phyloP scores from a whole-genome alignment of 768 basidiomycete species.

The Guyanaporus albipodus region DNA sequence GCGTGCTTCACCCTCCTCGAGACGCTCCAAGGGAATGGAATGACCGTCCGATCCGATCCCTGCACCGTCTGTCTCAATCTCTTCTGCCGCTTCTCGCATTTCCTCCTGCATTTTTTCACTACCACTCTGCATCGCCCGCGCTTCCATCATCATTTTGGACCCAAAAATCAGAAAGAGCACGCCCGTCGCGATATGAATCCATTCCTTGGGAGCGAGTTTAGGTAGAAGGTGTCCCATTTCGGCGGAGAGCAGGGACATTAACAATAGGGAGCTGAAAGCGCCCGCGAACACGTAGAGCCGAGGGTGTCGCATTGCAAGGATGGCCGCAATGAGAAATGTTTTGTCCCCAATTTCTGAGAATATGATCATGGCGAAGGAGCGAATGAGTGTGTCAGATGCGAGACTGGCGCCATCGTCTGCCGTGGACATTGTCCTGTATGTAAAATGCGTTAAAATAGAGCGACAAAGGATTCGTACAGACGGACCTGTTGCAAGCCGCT shows the following conservation, averaged over 20 bases:
- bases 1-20: conserved; percentile 63
- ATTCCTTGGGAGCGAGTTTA: conserved; percentile 65
- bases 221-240: conserved; percentile 91
- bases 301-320: conserved; percentile 90
- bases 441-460: not conserved
- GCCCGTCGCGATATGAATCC: conserved; percentile 72
- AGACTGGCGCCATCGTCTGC: conserved; percentile 11
- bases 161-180: conserved; percentile 90
- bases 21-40: conserved; percentile 61
- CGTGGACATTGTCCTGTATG: conserved; percentile 17
- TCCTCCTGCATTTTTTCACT: conserved; percentile 87
- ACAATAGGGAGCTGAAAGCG: conserved; percentile 78
- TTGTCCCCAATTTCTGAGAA: conserved; percentile 96
- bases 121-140: conserved; percentile 70
- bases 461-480: not conserved
- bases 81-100: conserved; percentile 94
- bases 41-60: conserved; percentile 37
- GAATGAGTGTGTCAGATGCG: conserved; percentile 50
- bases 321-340: conserved; percentile 85
- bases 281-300: conserved; percentile 83
- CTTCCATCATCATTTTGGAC: conserved; percentile 84
- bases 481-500: conserved; percentile 2
- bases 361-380: conserved; percentile 89
- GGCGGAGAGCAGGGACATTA: conserved; percentile 94
- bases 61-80: conserved; percentile 80